Percentiles rank a stretch among this genome's conserved stretches.
Evolutionary conservation across 2,329 filamentous ascomycete genomes (phyloP).

Genomic region (Penicillium freii): DNA sequence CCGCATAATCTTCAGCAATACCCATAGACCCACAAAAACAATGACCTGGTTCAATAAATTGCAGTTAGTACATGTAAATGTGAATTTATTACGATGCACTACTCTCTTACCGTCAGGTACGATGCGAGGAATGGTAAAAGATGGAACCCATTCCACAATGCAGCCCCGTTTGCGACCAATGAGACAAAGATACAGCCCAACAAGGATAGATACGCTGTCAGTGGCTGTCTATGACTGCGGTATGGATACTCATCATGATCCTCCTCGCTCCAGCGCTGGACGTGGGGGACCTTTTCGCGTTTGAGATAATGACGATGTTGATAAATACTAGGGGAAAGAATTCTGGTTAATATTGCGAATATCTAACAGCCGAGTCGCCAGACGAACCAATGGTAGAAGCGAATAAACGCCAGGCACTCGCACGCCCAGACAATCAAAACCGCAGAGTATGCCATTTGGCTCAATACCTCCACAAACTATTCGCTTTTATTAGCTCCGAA

Average conservation of each 20-base stretch:
- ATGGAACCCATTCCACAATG: background rate
- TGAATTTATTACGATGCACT: background rate
- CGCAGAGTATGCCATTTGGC: background rate
- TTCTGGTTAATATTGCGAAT: background rate
- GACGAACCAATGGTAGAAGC: background rate
- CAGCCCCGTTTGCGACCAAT: background rate
- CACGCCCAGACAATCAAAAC: background rate
- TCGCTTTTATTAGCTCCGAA: background rate
- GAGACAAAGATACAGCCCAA: background rate
- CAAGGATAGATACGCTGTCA: background rate
- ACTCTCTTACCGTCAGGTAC: background rate
- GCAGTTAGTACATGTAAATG: background rate
- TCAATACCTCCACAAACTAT: background rate
- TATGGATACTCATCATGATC: background rate
- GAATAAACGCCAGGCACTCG: background rate
- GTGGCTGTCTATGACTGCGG: background rate
- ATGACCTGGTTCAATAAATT: background rate
- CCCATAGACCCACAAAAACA: background rate
- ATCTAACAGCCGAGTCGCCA: background rate
- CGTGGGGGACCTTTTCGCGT: background rate
- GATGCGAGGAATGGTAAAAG: background rate
- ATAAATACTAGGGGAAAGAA: background rate
- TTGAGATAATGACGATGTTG: background rate
- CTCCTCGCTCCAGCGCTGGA: background rate
- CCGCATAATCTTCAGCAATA: background rate